A percentile compares a stretch with the other conserved stretches of the same genome.
These are phyloP conservation scores for Macrophomina phaseolina DNA, from an alignment of 2,329 filamentous ascomycete species.

Conservation along the genomic window DNA sequence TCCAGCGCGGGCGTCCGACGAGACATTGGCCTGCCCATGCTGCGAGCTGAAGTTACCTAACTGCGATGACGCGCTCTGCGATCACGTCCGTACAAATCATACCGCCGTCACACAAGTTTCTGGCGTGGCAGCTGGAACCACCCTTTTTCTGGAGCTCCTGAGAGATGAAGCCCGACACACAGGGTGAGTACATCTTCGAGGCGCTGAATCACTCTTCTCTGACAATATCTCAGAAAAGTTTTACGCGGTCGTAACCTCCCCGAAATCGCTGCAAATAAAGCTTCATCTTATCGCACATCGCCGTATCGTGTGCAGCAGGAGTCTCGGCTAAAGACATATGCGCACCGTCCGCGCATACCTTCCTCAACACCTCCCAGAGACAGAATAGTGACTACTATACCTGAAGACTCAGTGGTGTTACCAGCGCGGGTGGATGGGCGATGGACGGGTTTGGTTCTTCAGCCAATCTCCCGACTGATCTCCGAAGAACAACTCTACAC, in stretches of 20 bases:
- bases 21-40: constrained; percentile 36
- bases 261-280: too few species aligned
- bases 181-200: constrained; percentile 31
- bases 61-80: constrained; percentile 38
- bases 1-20: neutral
- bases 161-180: constrained; percentile 33
- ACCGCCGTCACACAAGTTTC: constrained; percentile 31
- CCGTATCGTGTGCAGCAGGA: too few species aligned
- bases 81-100: constrained; percentile 36
- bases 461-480: constrained; percentile 71
- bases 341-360: neutral
- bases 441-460: constrained; percentile 52
- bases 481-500: constrained; percentile 78
- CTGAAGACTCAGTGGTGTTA: constrained; percentile 41
- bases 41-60: neutral
- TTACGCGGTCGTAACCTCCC: neutral
- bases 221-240: neutral
- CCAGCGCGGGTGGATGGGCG: constrained; percentile 38
- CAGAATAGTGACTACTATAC: constrained; percentile 27
- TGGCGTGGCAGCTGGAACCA: constrained; percentile 26
- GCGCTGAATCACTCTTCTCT: constrained; percentile 2
- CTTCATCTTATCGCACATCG: too few species aligned
- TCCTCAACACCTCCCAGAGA: constrained; percentile 24
- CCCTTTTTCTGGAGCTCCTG: constrained; percentile 35
- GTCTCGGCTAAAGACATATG: too few species aligned